These are phyloP conservation scores for Mycena crocata DNA, from an alignment of 768 basidiomycete genomes.

Conservation along the genomic window DNA sequence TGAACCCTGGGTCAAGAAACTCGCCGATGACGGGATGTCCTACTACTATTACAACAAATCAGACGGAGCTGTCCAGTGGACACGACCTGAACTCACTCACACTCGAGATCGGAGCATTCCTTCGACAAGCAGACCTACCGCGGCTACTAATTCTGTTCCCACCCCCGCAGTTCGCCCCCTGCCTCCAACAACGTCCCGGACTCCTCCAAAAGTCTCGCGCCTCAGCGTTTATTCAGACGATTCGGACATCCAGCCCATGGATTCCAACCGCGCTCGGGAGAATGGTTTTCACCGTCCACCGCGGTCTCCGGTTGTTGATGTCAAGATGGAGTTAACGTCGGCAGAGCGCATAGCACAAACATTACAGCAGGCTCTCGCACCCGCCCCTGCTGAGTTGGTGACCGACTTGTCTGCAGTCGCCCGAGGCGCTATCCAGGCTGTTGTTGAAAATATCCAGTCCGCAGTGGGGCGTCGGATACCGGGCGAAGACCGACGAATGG, in stretches of 20 bases:
- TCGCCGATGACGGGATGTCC: slow-evolving; percentile 85
- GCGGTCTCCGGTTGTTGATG: slow-evolving; percentile 26
- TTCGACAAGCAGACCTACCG: slow-evolving; percentile 25
- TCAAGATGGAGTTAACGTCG: slow-evolving; percentile 65
- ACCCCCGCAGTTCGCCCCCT: slow-evolving; percentile 37
- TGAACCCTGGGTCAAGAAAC: slow-evolving; percentile 84
- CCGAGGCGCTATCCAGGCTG: slow-evolving; percentile 69
- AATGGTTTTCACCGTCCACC: slow-evolving; percentile 22
- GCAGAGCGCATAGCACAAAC: slow-evolving; percentile 76
- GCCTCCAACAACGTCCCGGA: slow-evolving; percentile 29
- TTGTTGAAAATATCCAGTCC: slow-evolving; percentile 70
- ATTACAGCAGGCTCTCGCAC: slow-evolving; percentile 68
- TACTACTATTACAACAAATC: slow-evolving; percentile 84
- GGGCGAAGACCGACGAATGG: slow-evolving; percentile 70
- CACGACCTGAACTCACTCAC: slow-evolving; percentile 61
- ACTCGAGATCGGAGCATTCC: slow-evolving; percentile 22
- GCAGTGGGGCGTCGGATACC: slow-evolving; percentile 54
- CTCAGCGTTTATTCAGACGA: slow-evolving; percentile 84
- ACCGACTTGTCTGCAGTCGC: slow-evolving; percentile 71
- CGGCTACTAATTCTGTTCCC: slow-evolving; percentile 35
- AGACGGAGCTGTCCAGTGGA: slow-evolving; percentile 78
- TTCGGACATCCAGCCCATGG: slow-evolving; percentile 73
- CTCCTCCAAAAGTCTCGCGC: slow-evolving; percentile 48
- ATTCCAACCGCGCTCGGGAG: slow-evolving; percentile 41
- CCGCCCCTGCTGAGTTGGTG: slow-evolving; percentile 68